phyloP scores from a whole-genome alignment of 108 stramenopile genomes.

The Skeletonema menzelii region DNA sequence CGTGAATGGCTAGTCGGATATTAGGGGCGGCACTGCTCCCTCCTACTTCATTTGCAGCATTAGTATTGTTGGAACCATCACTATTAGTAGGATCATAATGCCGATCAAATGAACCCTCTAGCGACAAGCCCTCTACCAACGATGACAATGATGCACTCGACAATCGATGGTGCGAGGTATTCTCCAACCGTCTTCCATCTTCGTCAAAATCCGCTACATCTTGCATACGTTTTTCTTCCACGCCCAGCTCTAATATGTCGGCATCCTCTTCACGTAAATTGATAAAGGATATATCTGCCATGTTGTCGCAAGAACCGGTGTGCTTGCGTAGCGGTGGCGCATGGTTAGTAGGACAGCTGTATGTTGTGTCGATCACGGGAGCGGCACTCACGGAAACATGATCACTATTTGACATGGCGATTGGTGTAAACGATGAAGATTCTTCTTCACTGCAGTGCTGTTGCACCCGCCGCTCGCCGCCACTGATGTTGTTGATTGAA shows the following conservation, averaged over 20 bases:
- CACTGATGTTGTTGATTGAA: not conserved
- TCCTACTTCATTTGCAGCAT: not conserved
- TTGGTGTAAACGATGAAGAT: not conserved
- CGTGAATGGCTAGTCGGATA: not conserved
- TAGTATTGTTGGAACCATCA: constrained; percentile 1
- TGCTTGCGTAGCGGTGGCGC: not conserved
- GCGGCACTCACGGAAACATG: not conserved
- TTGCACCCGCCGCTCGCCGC: not conserved
- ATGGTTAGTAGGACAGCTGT: not conserved
- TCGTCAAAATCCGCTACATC: constrained; percentile 37
- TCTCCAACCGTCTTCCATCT: constrained; percentile 23
- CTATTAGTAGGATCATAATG: not conserved
- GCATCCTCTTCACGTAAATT: constrained; percentile 37
- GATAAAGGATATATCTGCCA: not conserved
- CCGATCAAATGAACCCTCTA: not conserved
- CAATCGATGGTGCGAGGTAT: not conserved
- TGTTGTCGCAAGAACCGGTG: not conserved
- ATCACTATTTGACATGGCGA: not conserved
- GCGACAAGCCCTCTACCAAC: not conserved
- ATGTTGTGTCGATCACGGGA: not conserved
- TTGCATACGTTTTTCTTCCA: constrained; percentile 28
- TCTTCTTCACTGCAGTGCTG: not conserved
- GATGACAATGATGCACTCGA: constrained; percentile 16
- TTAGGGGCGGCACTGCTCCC: not conserved
- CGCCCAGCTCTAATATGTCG: constrained; percentile 46